phyloP scores from a whole-genome alignment of 2,329 filamentous ascomycete genomes.

The Phaeosphaeriaceae sp. region DNA sequence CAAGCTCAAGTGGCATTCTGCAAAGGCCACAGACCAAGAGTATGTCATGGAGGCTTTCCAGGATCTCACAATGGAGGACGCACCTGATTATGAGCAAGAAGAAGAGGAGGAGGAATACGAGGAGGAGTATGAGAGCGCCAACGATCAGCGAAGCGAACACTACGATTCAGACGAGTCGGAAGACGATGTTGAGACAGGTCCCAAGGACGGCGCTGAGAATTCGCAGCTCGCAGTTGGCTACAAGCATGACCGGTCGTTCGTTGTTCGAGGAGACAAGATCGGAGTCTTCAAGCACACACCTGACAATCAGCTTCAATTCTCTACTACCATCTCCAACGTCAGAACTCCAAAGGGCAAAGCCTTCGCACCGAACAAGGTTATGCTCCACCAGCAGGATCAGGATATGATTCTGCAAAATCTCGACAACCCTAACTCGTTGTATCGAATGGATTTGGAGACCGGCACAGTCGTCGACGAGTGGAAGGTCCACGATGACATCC shows the following conservation, averaged over 20 bases:
- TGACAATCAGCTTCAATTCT: slow-evolving; percentile 92
- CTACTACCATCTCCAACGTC: slow-evolving; percentile 96
- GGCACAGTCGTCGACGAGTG: slow-evolving; percentile 98
- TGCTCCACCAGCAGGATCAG: slow-evolving; percentile 89
- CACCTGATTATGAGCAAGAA: slow-evolving; percentile 61
- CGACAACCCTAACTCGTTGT: slow-evolving; percentile 86
- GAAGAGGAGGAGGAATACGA: slow-evolving; percentile 66
- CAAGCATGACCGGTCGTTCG: slow-evolving; percentile 95
- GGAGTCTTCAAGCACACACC: slow-evolving; percentile 97
- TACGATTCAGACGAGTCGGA: slow-evolving; percentile 81
- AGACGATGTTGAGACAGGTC: slow-evolving; percentile 71
- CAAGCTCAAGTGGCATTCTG: slow-evolving; percentile 90
- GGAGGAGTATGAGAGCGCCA: slow-evolving; percentile 66
- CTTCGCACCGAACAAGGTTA: slow-evolving; percentile 95
- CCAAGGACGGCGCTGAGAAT: slow-evolving; percentile 84
- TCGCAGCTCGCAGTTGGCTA: slow-evolving; percentile 95
- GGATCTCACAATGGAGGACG: slow-evolving; percentile 90
- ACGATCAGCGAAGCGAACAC: slow-evolving; percentile 74
- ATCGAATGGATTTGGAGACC: slow-evolving; percentile 96
- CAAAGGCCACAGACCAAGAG: slow-evolving; percentile 89
- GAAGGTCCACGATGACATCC: slow-evolving; percentile 97
- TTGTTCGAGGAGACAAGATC: slow-evolving; percentile 96
- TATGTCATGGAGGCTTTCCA: slow-evolving; percentile 97
- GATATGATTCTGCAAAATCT: slow-evolving; percentile 88
- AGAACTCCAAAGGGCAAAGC: slow-evolving; percentile 80